Evolutionary conservation across 148 eudicot species (phyloP).

Genomic region (Fagopyrum homotropicum): DNA sequence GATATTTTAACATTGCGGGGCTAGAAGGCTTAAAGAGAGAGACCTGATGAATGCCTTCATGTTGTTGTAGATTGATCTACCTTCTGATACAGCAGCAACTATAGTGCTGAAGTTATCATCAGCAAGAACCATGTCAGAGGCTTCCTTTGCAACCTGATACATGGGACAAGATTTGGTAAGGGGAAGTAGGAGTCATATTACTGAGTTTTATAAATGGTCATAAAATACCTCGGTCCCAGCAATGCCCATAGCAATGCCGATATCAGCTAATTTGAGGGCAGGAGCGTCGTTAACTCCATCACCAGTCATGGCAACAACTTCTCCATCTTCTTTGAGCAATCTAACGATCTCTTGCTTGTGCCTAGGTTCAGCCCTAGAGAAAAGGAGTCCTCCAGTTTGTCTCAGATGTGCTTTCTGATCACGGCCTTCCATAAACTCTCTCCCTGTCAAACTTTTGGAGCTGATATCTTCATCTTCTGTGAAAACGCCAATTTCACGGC

Average conservation of each 20-base stretch:
- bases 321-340: slow-evolving; percentile 65
- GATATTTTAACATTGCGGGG: neutral
- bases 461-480: slow-evolving; percentile 39
- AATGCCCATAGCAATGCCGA: slow-evolving; percentile 81
- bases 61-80: slow-evolving; percentile 87
- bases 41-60: slow-evolving; percentile 96
- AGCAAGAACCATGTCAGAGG: slow-evolving; percentile 75
- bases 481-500: slow-evolving; percentile 55
- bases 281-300: slow-evolving; percentile 84
- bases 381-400: slow-evolving; percentile 47
- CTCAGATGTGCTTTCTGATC: slow-evolving; percentile 41
- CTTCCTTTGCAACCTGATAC: slow-evolving; percentile 74
- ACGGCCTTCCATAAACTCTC: slow-evolving; percentile 44
- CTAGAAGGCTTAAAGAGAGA: neutral
- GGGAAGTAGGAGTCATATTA: no score
- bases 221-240: slow-evolving; percentile 64
- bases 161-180: neutral
- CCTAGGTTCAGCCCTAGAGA: slow-evolving; percentile 77
- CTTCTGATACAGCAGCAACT: slow-evolving; percentile 76
- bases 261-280: slow-evolving; percentile 67
- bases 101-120: slow-evolving; percentile 77
- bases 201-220: no score
- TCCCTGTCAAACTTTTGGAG: slow-evolving; percentile 46
- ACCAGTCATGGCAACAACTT: slow-evolving; percentile 82
- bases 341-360: slow-evolving; percentile 76